phyloP scores from a whole-genome alignment of 371 early-diverging fungal species.

The Syncephalastrum racemosum region DNA sequence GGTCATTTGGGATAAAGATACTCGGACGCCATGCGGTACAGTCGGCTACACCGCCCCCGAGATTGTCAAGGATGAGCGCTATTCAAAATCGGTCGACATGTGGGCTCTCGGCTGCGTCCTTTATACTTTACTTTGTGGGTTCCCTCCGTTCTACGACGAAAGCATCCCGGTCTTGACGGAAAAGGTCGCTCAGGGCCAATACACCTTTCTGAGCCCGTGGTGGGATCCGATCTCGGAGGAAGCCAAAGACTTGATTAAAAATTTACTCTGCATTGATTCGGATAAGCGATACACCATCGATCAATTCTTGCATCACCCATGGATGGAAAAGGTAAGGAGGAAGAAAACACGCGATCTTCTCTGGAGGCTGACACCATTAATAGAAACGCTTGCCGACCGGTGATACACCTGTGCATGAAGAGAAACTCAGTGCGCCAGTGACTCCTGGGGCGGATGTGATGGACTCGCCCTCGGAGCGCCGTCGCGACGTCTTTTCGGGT shows the following conservation, averaged over 20 bases:
- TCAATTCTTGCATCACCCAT: constrained; percentile 78
- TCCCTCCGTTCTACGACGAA: constrained; percentile 86
- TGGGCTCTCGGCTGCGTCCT: constrained; percentile 94
- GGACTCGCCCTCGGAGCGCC: constrained; percentile 10
- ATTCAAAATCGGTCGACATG: constrained; percentile 88
- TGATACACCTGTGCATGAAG: constrained; percentile 62
- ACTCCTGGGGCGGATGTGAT: constrained; percentile 14
- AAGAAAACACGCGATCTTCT: too few relatives aligned
- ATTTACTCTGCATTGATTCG: constrained; percentile 60
- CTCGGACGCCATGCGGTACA: constrained; percentile 91
- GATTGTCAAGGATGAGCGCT: constrained; percentile 79
- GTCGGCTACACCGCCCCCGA: constrained; percentile 94
- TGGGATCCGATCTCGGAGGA: constrained; percentile 71
- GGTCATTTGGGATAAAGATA: constrained; percentile 77
- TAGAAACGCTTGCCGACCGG: too few relatives aligned
- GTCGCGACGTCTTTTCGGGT: constrained; percentile 24
- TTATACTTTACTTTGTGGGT: constrained; percentile 87
- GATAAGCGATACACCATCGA: constrained; percentile 54
- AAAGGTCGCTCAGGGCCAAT: constrained; percentile 66
- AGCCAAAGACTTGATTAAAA: constrained; percentile 76
- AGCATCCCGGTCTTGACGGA: constrained; percentile 56
- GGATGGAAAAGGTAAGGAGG: constrained; percentile 56
- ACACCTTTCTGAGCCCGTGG: constrained; percentile 71
- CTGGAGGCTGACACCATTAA: too few relatives aligned
- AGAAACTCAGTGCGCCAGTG: constrained; percentile 84